phyloP scores from a whole-genome alignment of 371 early-diverging fungal genomes.

The Funneliformis caledonium region DNA sequence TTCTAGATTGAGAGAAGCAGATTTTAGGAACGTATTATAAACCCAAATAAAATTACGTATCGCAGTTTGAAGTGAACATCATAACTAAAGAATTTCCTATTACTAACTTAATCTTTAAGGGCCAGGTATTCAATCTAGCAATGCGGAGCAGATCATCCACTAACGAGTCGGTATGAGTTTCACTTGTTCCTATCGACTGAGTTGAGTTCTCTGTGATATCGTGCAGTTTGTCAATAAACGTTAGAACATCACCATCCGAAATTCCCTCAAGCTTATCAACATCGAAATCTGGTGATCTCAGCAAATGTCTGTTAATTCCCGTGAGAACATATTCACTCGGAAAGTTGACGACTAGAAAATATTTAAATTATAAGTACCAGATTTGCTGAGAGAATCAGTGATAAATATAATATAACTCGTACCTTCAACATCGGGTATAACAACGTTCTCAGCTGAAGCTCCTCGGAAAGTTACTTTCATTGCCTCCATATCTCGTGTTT shows the following conservation, averaged over 20 bases:
- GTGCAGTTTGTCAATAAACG: constrained; percentile 18
- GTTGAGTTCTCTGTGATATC: not conserved
- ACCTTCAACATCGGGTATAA: constrained; percentile 30
- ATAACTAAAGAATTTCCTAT: not conserved
- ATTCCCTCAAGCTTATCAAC: not conserved
- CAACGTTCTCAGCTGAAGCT: not conserved
- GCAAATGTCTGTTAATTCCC: too few species aligned
- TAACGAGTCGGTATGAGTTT: constrained; percentile 33
- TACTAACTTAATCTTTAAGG: constrained; percentile 35
- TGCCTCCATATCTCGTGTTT: constrained; percentile 24
- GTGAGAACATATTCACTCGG: too few species aligned
- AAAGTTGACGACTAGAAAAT: too few species aligned
- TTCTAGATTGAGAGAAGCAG: not conserved
- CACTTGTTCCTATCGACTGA: not conserved
- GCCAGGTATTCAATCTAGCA: constrained; percentile 8
- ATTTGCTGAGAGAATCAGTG: not conserved
- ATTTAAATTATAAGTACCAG: constrained; percentile 28
- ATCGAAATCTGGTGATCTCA: constrained; percentile 25
- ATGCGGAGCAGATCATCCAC: constrained; percentile 26
- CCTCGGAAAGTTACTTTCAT: not conserved
- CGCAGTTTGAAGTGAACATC: not conserved
- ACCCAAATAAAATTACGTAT: too few species aligned
- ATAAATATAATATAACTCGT: not conserved
- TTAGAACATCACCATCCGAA: constrained; percentile 19
- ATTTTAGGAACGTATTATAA: constrained; percentile 8